Evolutionary conservation across 2,329 filamentous ascomycete species (phyloP).

Genomic region (Chaetomium strumarium): DNA sequence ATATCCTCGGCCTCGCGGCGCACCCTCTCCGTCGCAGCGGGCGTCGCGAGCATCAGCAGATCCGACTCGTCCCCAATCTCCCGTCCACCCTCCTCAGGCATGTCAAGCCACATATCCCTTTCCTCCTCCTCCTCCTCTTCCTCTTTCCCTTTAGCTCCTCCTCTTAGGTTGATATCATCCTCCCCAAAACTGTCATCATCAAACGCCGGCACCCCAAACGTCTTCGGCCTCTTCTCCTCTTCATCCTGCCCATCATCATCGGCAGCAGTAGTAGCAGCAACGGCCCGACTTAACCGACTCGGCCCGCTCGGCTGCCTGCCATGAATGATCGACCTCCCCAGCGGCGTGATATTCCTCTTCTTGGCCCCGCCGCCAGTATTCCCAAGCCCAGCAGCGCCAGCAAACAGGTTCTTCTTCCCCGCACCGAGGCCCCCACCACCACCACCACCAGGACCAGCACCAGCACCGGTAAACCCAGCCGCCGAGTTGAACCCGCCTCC

Average conservation of each 20-base stretch:
- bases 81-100: slow-evolving; percentile 35
- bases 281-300: slow-evolving; percentile 46
- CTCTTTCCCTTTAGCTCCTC: slow-evolving; percentile 17
- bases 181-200: slow-evolving; percentile 38
- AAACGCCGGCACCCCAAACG: slow-evolving; percentile 28
- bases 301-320: slow-evolving; percentile 33
- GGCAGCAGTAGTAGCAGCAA: slow-evolving; percentile 32
- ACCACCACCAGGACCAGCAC: not conserved
- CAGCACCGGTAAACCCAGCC: not conserved
- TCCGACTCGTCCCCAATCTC: slow-evolving; percentile 41
- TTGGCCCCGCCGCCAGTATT: not conserved
- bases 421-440: not conserved
- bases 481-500: slow-evolving; percentile 4
- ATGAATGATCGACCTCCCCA: slow-evolving; percentile 25
- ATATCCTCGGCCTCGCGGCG: slow-evolving; percentile 51
- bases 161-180: slow-evolving; percentile 34
- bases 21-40: slow-evolving; percentile 48
- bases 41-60: slow-evolving; percentile 50
- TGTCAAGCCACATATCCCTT: slow-evolving; percentile 45
- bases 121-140: slow-evolving; percentile 24
- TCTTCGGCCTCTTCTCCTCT: slow-evolving; percentile 33
- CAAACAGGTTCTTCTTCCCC: slow-evolving; percentile 5
- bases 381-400: not conserved
- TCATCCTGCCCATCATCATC: slow-evolving; percentile 36
- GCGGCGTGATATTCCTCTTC: slow-evolving; percentile 29